Percentiles rank a stretch among this genome's conserved stretches.
These are phyloP conservation scores for Candida bentonensis DNA, from an alignment of 805 yeast genomes.

Conservation along the genomic window DNA sequence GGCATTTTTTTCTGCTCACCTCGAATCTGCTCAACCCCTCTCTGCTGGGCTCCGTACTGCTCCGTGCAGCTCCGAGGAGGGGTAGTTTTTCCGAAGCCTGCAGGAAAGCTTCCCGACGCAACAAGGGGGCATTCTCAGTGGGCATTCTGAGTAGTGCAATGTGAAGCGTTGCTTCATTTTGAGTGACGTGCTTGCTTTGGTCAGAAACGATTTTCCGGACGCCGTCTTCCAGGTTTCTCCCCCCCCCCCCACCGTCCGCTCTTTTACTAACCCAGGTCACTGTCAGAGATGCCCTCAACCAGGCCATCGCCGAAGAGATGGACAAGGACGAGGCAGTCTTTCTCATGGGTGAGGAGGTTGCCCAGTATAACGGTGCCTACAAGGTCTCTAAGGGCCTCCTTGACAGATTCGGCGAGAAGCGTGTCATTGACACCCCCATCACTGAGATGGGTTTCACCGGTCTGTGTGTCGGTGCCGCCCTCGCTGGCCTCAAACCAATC, in stretches of 20 bases:
- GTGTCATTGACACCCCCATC: slow-evolving; percentile 93
- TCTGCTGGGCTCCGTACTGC: too few species aligned
- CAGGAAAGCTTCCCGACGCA: background rate
- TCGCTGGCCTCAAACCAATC: slow-evolving; percentile 90
- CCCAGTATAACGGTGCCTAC: slow-evolving; percentile 98
- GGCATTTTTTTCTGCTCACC: too few species aligned
- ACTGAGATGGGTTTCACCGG: slow-evolving; percentile 99
- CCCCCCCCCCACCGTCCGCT: too few species aligned
- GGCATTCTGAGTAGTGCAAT: too few species aligned
- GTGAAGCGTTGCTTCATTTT: too few species aligned
- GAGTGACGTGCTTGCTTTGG: too few species aligned
- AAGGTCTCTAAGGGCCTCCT: slow-evolving; percentile 90
- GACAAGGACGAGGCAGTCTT: slow-evolving; percentile 91
- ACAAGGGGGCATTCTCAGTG: background rate
- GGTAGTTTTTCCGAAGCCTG: background rate
- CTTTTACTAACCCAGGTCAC: slow-evolving; percentile 36
- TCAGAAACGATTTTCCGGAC: too few species aligned
- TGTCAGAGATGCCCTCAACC: slow-evolving; percentile 92
- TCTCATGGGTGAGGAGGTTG: slow-evolving; percentile 98
- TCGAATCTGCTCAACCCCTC: too few species aligned
- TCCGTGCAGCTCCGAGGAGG: background rate
- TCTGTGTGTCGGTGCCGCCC: slow-evolving; percentile 88
- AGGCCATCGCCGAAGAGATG: slow-evolving; percentile 93
- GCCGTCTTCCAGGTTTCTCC: too few species aligned
- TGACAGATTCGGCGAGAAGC: slow-evolving; percentile 88